A percentile compares a stretch with the other conserved stretches of the same genome.
Evolutionary conservation across 2,329 filamentous ascomycete species (phyloP).

Genomic region (Trichoderma sp.): DNA sequence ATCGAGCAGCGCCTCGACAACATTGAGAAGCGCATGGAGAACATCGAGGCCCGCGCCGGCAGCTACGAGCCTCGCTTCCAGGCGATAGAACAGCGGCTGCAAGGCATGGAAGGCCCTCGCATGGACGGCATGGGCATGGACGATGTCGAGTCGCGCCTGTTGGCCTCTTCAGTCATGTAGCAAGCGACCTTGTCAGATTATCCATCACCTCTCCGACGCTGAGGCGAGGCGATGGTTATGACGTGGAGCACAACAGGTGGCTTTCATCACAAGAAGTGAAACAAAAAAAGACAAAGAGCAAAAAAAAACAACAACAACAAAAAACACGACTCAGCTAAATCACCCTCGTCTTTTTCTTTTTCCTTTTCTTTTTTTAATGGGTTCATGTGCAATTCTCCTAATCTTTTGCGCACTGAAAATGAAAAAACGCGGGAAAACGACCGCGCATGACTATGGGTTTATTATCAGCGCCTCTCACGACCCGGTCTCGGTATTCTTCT

Average conservation of each 20-base stretch:
- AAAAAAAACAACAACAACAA: not conserved
- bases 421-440: slow-evolving; percentile 2
- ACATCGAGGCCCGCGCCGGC: slow-evolving; percentile 50
- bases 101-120: slow-evolving; percentile 45
- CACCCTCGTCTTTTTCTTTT: not conserved
- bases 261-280: not conserved
- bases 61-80: slow-evolving; percentile 50
- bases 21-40: slow-evolving; percentile 58
- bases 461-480: slow-evolving; percentile 12
- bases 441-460: slow-evolving; percentile 16
- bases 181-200: not conserved
- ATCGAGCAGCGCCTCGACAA: slow-evolving; percentile 54
- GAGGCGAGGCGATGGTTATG: not conserved
- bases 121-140: slow-evolving; percentile 50
- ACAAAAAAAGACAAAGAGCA: not conserved
- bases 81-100: slow-evolving; percentile 45
- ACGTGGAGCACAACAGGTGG: not conserved
- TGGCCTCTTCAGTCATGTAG: slow-evolving; percentile 49
- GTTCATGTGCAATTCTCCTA: not conserved
- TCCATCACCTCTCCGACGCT: not conserved
- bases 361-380: not conserved
- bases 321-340: not conserved
- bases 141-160: slow-evolving; percentile 47
- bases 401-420: slow-evolving; percentile 8
- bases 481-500: slow-evolving; percentile 10